Conservation (phyloP, 1,284 basidiomycete species). For the Cerioporus squamosus region DNA sequence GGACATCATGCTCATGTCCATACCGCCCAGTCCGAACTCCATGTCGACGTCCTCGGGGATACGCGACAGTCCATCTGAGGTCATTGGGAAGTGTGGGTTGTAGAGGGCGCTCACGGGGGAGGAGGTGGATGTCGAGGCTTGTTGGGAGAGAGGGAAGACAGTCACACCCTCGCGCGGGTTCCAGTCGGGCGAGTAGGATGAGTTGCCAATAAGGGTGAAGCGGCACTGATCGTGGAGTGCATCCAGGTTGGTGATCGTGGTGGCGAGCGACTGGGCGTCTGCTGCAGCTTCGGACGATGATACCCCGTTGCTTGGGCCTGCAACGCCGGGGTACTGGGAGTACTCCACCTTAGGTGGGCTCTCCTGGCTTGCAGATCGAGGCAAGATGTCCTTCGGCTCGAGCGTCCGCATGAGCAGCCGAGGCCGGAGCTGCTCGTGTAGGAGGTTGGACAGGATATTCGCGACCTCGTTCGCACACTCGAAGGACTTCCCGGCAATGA, state of each 20-base stretch:
- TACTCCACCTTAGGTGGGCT: background rate
- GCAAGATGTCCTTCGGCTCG: conserved; percentile 29
- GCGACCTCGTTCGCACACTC: conserved; percentile 53
- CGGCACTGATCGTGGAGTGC: conserved; percentile 25
- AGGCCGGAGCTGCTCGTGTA: conserved; percentile 37
- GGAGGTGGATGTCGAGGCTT: background rate
- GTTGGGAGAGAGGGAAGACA: background rate
- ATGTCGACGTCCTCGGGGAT: conserved; percentile 22
- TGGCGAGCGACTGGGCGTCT: conserved; percentile 20
- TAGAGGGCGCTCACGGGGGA: background rate
- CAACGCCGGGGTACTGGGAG: background rate
- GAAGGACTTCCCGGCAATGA: conserved; percentile 55
- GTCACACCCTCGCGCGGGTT: conserved; percentile 1
- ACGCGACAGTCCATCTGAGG: background rate
- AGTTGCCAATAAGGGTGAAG: conserved; percentile 7
- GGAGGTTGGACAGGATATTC: conserved; percentile 42
- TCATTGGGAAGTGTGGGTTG: background rate
- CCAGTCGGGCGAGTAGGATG: conserved; percentile 17
- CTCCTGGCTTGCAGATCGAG: background rate
- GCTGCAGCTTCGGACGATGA: conserved; percentile 4
- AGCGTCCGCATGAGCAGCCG: conserved; percentile 33
- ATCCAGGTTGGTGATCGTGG: conserved; percentile 23
- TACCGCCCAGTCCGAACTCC: conserved; percentile 27
- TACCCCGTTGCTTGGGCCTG: conserved; percentile 2
- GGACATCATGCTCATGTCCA: conserved; percentile 27